Evolutionary conservation across 306 rosid species (phyloP), one percentile per base, ranked within the genome.

Genomic region (Begonia fuchsioides): DNA sequence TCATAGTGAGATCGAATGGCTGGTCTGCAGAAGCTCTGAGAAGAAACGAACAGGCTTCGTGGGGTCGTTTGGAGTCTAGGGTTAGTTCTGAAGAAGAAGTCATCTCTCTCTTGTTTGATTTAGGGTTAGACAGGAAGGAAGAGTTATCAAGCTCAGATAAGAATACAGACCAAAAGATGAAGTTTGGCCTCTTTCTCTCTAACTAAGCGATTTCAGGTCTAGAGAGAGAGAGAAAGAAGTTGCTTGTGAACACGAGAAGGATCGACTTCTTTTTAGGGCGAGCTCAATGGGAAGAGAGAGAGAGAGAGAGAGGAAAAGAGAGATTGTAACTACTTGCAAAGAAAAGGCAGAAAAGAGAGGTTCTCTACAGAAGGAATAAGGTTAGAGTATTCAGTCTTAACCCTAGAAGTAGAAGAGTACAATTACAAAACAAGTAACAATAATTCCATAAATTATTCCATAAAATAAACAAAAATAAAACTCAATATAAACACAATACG

Each of bases 11-110:
- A 49, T 78, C 81, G 15, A 26, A 26, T 26, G 15, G 51, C 13
- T 66, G 79, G 45, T 92, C 93, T 35, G 48, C 19, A 43, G 86
- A 74, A 12, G 94, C 79, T 82, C 82, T 82, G 12, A 92, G 74
- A 13, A 79, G 66, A 81, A 77, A 68, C 59, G 95, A 84, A 15
- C 79, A 81, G 83, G 81, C 73, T 35, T 72, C 8, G 35, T 26
- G 35, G 35, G 35, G 81, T 9, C 88, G 87, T 62, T 85, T 92
- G 83, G 67, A 85, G 51, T 82, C 95, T n/a, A 90, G 79, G 68
- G 72, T 80, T 10, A 92, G 75, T 55, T 92, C 93, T 0, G 93
- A 79, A 12, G 95, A 76, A 20, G 98, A 78, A 10, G 93, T 80
- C 97, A 88, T 88, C 38, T 48, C 16, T 38, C 54, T 32, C 10